Base-by-base conservation (phyloP, 1,139 yeast species). In the Yamadazyma jaroonii region DNA sequence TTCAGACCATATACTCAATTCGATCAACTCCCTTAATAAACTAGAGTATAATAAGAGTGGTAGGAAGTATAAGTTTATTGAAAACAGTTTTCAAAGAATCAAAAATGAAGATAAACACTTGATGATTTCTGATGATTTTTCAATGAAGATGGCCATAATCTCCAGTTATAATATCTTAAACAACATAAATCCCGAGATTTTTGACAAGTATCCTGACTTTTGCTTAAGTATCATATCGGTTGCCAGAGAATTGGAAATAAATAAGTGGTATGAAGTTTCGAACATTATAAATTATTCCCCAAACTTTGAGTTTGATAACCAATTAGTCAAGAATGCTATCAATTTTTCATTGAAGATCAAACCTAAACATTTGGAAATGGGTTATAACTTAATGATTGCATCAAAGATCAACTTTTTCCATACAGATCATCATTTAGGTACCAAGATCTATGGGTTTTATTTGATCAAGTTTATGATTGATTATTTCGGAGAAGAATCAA, bases 391-490 rank as follows among this genome's bases (percentile, higher is more conserved):
- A 25, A 43, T 76, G 46, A 56, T 68, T 27, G 72, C 78, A 24
- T 59, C 79, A 12, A 75, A 74, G 44, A 60, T 77, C 41, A 74
- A 76, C 48, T 77, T 76, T 47, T 62, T 76, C 42, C 81, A 76
- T 47, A 74, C 81, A 1, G 81, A 77, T 52, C 82, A 77, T 48
- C 79, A 74, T 50, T 67, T 75, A 22, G 77, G 77, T 4, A 68
- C 74, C 10, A 65, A 62, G 39, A 55, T 76, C 15, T 79, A 74
- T 43, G 79, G 80, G 2, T 50, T 53, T 36, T 68, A 66, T 45
- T 57, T 77, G 61, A 63, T 64, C 34, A 59, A 63, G 36, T 62
- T 62, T 31, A 63, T 77, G 37, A 50, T 48, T 22, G 61, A 63
- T 27, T 64, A 65, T 41, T 74, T 64, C 43, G 79, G 78, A 1